These are phyloP conservation scores for Fusarium cyanostomum DNA, from an alignment of 2,329 filamentous ascomycete species.

Conservation along the genomic window DNA sequence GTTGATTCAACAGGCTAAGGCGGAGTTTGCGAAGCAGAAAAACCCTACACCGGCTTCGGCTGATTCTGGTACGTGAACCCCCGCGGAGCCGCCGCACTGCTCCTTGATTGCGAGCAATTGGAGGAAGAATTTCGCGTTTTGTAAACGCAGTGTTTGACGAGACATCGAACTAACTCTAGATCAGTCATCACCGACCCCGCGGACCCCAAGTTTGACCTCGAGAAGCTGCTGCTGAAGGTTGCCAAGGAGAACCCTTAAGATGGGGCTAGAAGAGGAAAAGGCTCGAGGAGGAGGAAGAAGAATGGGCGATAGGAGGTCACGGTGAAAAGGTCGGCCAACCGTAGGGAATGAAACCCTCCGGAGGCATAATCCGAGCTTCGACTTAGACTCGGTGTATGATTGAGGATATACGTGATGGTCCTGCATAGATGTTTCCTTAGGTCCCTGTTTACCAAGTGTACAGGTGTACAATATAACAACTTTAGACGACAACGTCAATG, in stretches of 20 bases:
- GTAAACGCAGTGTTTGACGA: neutral
- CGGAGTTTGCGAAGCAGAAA: conserved; percentile 83
- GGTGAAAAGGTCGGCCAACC: conserved; percentile 40
- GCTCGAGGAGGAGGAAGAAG: conserved; percentile 43
- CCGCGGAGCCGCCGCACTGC: conserved; percentile 5
- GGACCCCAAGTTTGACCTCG: conserved; percentile 92
- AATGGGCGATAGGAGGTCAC: conserved; percentile 40
- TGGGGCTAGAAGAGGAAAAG: conserved; percentile 22
- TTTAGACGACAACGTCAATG: conserved; percentile 54
- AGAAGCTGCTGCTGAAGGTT: conserved; percentile 79
- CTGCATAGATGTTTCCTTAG: conserved; percentile 62
- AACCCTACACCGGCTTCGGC: conserved; percentile 56
- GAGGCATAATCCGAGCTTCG: conserved; percentile 44
- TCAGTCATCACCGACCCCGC: conserved; percentile 68
- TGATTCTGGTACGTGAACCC: conserved; percentile 46
- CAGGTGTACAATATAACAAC: conserved; percentile 64
- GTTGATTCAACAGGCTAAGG: conserved; percentile 93
- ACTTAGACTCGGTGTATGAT: conserved; percentile 50
- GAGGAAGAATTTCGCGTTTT: conserved; percentile 14
- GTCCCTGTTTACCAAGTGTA: conserved; percentile 58
- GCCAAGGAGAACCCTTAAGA: conserved; percentile 61
- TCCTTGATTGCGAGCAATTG: conserved; percentile 20
- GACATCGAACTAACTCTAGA: conserved; percentile 33
- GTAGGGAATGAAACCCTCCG: conserved; percentile 37
- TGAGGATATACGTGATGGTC: conserved; percentile 53